Conservation (phyloP, 2,329 filamentous ascomycete species). For the Chlorencoelia australis region DNA sequence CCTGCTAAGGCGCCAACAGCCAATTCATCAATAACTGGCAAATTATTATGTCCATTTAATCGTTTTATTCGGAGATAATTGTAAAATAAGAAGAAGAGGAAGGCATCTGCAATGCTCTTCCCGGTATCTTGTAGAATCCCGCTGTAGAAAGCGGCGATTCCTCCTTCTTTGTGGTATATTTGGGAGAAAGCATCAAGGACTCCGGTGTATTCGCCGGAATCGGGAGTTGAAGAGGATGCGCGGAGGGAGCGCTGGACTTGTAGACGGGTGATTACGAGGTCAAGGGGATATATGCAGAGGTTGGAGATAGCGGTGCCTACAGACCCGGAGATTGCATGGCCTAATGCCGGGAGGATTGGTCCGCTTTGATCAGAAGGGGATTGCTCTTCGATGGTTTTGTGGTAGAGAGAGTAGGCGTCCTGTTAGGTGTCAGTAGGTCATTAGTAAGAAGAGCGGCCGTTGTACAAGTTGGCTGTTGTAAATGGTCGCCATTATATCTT, state of each 20-base stretch:
- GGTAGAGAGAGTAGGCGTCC: constrained; percentile 25
- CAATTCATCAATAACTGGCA: constrained; percentile 63
- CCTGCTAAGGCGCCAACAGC: constrained; percentile 65
- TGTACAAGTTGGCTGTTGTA: constrained; percentile 36
- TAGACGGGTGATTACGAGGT: constrained; percentile 70
- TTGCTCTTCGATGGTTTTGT: constrained; percentile 28
- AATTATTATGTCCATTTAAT: constrained; percentile 31
- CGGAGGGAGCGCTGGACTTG: constrained; percentile 62
- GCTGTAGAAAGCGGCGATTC: constrained; percentile 57
- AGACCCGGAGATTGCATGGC: constrained; percentile 73
- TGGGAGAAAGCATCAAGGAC: constrained; percentile 59
- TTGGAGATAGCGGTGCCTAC: constrained; percentile 71
- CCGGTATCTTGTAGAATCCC: constrained; percentile 53
- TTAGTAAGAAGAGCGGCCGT: background rate
- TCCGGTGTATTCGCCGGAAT: constrained; percentile 47
- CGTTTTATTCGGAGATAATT: constrained; percentile 36
- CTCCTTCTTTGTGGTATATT: constrained; percentile 63
- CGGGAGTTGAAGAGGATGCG: constrained; percentile 23
- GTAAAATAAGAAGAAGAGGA: constrained; percentile 81
- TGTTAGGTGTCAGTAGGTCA: constrained; percentile 4
- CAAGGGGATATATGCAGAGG: constrained; percentile 68
- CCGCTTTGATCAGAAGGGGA: constrained; percentile 22
- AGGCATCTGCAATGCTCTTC: constrained; percentile 65
- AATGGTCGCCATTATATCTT: constrained; percentile 23
- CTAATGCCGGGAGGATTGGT: constrained; percentile 56